These are phyloP conservation scores for Alternaria conjuncta DNA, from an alignment of 2,329 filamentous ascomycete genomes.

Conservation along the genomic window DNA sequence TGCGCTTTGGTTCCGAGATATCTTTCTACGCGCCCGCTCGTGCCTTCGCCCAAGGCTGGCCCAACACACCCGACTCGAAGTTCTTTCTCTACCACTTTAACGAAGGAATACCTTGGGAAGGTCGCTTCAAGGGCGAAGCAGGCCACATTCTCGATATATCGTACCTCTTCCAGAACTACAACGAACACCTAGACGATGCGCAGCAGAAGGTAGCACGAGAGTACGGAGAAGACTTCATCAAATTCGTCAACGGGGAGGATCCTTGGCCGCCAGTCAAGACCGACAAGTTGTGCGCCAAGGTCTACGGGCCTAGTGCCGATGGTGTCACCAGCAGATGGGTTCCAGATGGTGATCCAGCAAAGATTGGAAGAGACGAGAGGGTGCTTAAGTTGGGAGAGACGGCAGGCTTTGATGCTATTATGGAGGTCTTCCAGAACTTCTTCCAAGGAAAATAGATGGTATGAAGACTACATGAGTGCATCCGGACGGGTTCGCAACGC, in stretches of 20 bases:
- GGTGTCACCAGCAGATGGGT: constrained; percentile 37
- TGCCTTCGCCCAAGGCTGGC: constrained; percentile 50
- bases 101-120: constrained; percentile 45
- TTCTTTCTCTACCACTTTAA: constrained; percentile 46
- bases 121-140: constrained; percentile 41
- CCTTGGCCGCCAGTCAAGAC: constrained; percentile 40
- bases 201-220: constrained; percentile 30
- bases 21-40: constrained; percentile 54
- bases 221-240: constrained; percentile 41
- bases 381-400: constrained; percentile 36
- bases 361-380: constrained; percentile 32
- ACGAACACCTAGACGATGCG: constrained; percentile 31
- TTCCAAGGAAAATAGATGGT: constrained; percentile 22
- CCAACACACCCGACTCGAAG: constrained; percentile 31
- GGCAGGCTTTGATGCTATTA: constrained; percentile 33
- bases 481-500: background rate
- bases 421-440: constrained; percentile 37
- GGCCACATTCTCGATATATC: constrained; percentile 45
- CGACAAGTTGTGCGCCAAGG: constrained; percentile 29
- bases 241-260: constrained; percentile 41
- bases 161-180: constrained; percentile 45
- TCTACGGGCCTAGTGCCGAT: constrained; percentile 40
- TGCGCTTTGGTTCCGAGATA: constrained; percentile 56
- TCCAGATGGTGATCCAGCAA: constrained; percentile 28
- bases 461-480: background rate